phyloP scores from a whole-genome alignment of 1,284 basidiomycete species.

The Fomitopsis palustris region DNA sequence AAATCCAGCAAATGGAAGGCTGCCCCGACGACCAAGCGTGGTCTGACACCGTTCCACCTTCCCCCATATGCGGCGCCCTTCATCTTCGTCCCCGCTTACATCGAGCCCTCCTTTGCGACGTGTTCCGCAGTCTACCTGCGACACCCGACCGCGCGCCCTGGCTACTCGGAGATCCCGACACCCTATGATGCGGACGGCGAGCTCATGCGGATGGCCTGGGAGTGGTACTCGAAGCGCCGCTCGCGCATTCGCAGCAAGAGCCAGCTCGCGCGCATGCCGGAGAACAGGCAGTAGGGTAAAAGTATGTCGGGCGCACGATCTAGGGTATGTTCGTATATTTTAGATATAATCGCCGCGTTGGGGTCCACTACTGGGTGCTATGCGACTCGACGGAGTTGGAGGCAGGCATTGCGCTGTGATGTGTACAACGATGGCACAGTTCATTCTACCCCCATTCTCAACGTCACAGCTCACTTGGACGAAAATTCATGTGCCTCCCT shows the following conservation, averaged over 20 bases:
- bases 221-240: constrained; percentile 80
- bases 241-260: constrained; percentile 70
- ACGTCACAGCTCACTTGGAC: too few species aligned
- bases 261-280: constrained; percentile 67
- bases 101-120: constrained; percentile 87
- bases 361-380: not conserved
- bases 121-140: constrained; percentile 95
- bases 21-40: constrained; percentile 2
- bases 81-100: constrained; percentile 94
- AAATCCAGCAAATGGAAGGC: not conserved
- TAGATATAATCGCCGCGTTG: not conserved
- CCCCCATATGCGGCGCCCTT: constrained; percentile 88
- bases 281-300: constrained; percentile 41
- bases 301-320: not conserved
- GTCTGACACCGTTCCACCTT: constrained; percentile 77
- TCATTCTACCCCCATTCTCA: too few species aligned
- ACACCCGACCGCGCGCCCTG: constrained; percentile 91
- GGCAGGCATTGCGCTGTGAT: too few species aligned
- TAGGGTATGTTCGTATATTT: not conserved
- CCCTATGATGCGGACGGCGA: constrained; percentile 94
- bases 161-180: constrained; percentile 90
- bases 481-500: too few species aligned
- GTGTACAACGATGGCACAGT: too few species aligned
- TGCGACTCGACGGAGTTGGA: not conserved
- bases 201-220: constrained; percentile 84